Percentiles rank a stretch among this genome's conserved stretches.
These are phyloP conservation scores for Bipolaris bicolor DNA, from an alignment of 2,329 filamentous ascomycete species.

Conservation along the genomic window DNA sequence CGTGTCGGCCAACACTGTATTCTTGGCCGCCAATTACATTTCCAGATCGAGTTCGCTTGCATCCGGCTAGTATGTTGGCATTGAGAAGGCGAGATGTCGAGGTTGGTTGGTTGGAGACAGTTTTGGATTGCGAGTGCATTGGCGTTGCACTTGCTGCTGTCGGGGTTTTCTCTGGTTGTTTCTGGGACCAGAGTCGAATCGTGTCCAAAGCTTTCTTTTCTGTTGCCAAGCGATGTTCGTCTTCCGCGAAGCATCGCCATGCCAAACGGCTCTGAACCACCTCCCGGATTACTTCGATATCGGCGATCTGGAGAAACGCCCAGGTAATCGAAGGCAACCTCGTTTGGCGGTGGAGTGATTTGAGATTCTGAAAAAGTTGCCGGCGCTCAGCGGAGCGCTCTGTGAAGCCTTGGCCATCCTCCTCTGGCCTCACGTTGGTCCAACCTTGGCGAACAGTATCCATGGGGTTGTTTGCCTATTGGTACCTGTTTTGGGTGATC, in stretches of 20 bases:
- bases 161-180: not conserved
- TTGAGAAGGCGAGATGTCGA: not conserved
- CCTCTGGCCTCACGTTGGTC: not conserved
- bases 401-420: not conserved
- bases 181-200: not conserved
- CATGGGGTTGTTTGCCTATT: not conserved
- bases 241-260: too few relatives aligned
- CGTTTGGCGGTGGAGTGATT: not conserved
- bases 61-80: not conserved
- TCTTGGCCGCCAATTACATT: conserved; percentile 2
- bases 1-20: conserved; percentile 12
- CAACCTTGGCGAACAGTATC: not conserved
- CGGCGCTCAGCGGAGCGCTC: conserved; percentile 3
- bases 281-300: not conserved
- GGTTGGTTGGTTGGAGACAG: not conserved
- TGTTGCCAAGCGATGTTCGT: too few relatives aligned
- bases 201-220: not conserved
- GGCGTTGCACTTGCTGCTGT: not conserved
- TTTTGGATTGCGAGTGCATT: not conserved
- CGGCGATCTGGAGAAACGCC: conserved; percentile 1
- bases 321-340: not conserved
- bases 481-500: not conserved
- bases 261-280: too few relatives aligned
- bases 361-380: not conserved
- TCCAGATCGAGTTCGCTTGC: not conserved